A percentile compares a stretch with the other conserved stretches of the same genome.
Evolutionary conservation across 2,329 filamentous ascomycete species (phyloP).

Genomic region (Verticillium alfalfae): DNA sequence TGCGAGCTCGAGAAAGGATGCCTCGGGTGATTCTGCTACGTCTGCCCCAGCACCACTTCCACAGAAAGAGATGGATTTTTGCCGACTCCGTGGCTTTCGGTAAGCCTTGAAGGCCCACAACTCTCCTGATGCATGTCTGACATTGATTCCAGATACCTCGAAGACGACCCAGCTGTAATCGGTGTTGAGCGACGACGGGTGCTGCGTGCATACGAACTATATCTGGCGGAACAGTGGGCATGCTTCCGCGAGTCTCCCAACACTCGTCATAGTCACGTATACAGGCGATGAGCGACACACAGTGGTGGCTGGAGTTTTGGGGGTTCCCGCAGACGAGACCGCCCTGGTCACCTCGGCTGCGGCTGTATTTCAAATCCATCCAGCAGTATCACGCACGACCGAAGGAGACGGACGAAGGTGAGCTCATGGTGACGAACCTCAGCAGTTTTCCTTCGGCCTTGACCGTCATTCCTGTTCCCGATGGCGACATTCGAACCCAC

Average conservation of each 20-base stretch:
- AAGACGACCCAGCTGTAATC: conserved; percentile 73
- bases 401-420: conserved; percentile 76
- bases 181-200: conserved; percentile 67
- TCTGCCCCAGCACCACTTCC: conserved; percentile 17
- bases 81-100: conserved; percentile 55
- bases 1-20: conserved; percentile 6
- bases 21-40: conserved; percentile 5
- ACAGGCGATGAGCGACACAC: conserved; percentile 79
- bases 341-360: conserved; percentile 74
- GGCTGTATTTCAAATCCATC: conserved; percentile 80
- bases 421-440: conserved; percentile 89
- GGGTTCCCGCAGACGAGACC: conserved; percentile 73
- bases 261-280: conserved; percentile 86
- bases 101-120: conserved; percentile 18
- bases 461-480: conserved; percentile 85
- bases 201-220: conserved; percentile 83
- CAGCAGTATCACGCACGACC: conserved; percentile 79
- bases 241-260: conserved; percentile 88
- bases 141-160: conserved; percentile 58
- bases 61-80: conserved; percentile 46
- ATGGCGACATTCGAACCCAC: conserved; percentile 76
- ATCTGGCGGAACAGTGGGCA: conserved; percentile 96
- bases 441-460: conserved; percentile 87
- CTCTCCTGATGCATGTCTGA: background rate
- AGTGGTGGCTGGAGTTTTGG: conserved; percentile 74